Evolutionary conservation across 148 eudicot species (phyloP).

Genomic region (Vaccinium vitisidaea): DNA sequence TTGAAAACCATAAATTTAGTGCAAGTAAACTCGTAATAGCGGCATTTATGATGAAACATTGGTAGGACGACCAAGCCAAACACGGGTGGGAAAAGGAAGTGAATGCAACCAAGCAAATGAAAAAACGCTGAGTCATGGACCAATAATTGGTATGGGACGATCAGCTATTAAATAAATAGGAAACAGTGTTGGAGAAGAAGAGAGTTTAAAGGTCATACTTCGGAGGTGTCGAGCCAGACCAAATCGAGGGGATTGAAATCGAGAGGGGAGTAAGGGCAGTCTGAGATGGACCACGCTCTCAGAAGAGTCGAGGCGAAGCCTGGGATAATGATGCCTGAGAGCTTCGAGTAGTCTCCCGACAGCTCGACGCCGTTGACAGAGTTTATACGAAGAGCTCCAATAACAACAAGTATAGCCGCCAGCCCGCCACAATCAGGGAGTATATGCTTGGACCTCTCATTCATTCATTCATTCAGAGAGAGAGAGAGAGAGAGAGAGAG

Average conservation of each 20-base stretch:
- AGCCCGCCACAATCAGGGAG: slow-evolving; percentile 9
- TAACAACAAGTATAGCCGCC: slow-evolving; percentile 23
- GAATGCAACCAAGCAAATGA: too few relatives aligned
- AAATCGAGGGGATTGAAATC: slow-evolving; percentile 97
- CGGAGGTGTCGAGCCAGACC: too few relatives aligned
- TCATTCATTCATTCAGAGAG: background rate
- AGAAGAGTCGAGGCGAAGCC: slow-evolving; percentile 94
- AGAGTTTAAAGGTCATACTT: too few relatives aligned
- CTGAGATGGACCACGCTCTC: slow-evolving; percentile 91
- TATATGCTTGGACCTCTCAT: slow-evolving; percentile 36
- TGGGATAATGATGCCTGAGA: slow-evolving; percentile 86
- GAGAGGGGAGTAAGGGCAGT: slow-evolving; percentile 93
- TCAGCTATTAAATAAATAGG: too few relatives aligned
- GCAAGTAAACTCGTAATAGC: too few relatives aligned
- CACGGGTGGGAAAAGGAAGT: too few relatives aligned
- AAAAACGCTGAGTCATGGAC: too few relatives aligned
- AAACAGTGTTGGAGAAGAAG: too few relatives aligned
- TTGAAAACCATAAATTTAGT: too few relatives aligned
- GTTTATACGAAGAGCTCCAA: slow-evolving; percentile 25
- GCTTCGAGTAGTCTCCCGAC: slow-evolving; percentile 41
- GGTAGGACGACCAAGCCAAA: too few relatives aligned
- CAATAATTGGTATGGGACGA: too few relatives aligned
- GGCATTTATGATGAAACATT: too few relatives aligned
- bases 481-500: background rate
- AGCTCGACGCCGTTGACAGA: slow-evolving; percentile 35